Conservation (phyloP, 495 filamentous ascomycete genomes). For the Penicillium pulvis region DNA sequence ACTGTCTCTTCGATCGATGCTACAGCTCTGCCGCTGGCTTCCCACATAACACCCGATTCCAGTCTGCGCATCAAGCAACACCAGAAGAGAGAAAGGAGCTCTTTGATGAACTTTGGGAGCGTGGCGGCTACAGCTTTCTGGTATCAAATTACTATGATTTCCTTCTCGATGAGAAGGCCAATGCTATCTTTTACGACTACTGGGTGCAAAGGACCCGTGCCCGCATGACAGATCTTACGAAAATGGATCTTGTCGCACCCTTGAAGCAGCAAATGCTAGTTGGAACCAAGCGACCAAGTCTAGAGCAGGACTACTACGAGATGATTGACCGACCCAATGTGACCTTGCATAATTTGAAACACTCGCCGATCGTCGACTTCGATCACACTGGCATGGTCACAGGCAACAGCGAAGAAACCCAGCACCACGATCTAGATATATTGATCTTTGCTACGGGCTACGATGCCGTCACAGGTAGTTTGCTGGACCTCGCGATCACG, state of each 20-base stretch:
- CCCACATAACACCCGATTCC: slow-evolving; percentile 37
- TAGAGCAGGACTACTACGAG: slow-evolving; percentile 59
- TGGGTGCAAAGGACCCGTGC: slow-evolving; percentile 52
- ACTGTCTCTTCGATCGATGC: slow-evolving; percentile 35
- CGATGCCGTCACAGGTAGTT: slow-evolving; percentile 52
- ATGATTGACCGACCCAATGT: slow-evolving; percentile 55
- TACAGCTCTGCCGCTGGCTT: slow-evolving; percentile 47
- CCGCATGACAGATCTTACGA: slow-evolving; percentile 48
- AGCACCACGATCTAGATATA: slow-evolving; percentile 47
- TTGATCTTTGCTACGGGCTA: slow-evolving; percentile 58
- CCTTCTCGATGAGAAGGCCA: slow-evolving; percentile 45
- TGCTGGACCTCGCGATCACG: slow-evolving; percentile 47
- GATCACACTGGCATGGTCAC: slow-evolving; percentile 45
- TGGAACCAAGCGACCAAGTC: slow-evolving; percentile 53
- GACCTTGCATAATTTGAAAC: slow-evolving; percentile 48
- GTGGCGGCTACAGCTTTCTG: slow-evolving; percentile 53
- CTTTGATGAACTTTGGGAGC: slow-evolving; percentile 49
- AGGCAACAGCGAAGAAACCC: slow-evolving; percentile 28
- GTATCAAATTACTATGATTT: slow-evolving; percentile 54
- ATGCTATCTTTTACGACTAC: slow-evolving; percentile 54
- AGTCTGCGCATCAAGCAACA: slow-evolving; percentile 47
- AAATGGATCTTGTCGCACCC: slow-evolving; percentile 55
- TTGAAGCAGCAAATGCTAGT: slow-evolving; percentile 46
- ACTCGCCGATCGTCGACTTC: slow-evolving; percentile 49
- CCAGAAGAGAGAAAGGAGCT: slow-evolving; percentile 45